Evolutionary conservation across 2,329 filamentous ascomycete genomes (phyloP).

Genomic region (Sclerotinia minor): DNA sequence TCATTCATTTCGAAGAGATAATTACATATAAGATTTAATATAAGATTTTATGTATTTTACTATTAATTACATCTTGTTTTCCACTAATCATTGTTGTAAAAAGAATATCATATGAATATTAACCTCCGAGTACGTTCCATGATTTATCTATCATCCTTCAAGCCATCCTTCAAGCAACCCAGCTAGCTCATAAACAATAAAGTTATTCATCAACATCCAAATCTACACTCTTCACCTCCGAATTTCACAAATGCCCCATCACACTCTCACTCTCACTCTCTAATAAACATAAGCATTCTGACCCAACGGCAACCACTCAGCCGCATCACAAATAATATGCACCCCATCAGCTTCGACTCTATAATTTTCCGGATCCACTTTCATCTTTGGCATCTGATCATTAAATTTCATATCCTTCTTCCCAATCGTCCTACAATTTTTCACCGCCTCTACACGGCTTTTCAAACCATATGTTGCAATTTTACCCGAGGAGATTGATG

Average conservation of each 20-base stretch:
- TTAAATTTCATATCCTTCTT: slow-evolving; percentile 94
- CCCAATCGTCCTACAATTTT: slow-evolving; percentile 69
- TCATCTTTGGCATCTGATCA: slow-evolving; percentile 79
- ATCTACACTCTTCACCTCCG: background rate
- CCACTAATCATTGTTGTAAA: background rate
- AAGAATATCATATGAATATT: background rate
- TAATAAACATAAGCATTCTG: slow-evolving; percentile 78
- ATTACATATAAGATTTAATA: too few relatives aligned
- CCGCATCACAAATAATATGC: slow-evolving; percentile 72
- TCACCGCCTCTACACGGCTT: slow-evolving; percentile 80
- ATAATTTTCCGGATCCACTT: slow-evolving; percentile 89
- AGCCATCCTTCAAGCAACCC: background rate
- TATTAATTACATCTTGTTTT: background rate
- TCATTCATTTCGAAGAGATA: too few relatives aligned
- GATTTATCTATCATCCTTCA: background rate
- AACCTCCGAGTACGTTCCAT: background rate
- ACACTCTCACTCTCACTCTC: too few relatives aligned
- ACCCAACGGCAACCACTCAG: slow-evolving; percentile 68
- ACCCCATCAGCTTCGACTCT: slow-evolving; percentile 80
- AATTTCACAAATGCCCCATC: background rate
- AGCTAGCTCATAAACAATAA: background rate
- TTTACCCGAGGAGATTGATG: slow-evolving; percentile 65
- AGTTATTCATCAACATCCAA: background rate
- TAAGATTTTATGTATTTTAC: too few relatives aligned
- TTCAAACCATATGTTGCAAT: slow-evolving; percentile 72